phyloP scores from a whole-genome alignment of 1,284 basidiomycete genomes.

The Ceratobasidium sp. region DNA sequence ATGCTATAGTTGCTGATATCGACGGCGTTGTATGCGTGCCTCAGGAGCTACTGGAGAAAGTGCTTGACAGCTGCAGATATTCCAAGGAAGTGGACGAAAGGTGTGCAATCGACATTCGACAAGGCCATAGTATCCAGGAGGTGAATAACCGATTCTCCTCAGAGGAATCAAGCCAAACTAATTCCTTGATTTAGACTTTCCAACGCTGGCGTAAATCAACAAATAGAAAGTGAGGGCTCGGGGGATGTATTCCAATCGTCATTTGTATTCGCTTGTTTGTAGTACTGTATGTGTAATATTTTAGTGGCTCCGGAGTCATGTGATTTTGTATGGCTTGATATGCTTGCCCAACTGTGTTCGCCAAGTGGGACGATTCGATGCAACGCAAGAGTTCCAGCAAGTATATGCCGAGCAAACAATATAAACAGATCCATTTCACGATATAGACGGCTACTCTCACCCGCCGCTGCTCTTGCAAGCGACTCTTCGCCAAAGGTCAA shows the following conservation, averaged over 20 bases:
- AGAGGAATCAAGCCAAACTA: background rate
- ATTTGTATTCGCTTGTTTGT: constrained; percentile 21
- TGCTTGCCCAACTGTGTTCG: constrained; percentile 15
- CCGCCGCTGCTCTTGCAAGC: constrained; percentile 12
- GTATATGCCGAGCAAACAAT: background rate
- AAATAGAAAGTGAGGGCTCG: constrained; percentile 19
- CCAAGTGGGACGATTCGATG: background rate
- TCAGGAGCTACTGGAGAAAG: constrained; percentile 60
- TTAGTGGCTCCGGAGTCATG: constrained; percentile 29
- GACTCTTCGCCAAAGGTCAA: background rate
- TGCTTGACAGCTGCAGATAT: constrained; percentile 65
- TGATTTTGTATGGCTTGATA: background rate
- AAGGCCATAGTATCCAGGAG: constrained; percentile 34
- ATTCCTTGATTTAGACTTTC: constrained; percentile 26
- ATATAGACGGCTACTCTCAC: background rate
- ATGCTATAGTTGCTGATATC: constrained; percentile 84
- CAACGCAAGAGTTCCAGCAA: background rate
- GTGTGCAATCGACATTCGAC: constrained; percentile 75
- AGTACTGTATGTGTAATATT: background rate
- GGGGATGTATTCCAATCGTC: background rate
- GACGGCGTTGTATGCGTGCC: constrained; percentile 92
- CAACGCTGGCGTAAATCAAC: constrained; percentile 29
- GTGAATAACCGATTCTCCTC: background rate
- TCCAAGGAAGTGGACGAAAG: constrained; percentile 72
- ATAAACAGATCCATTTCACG: background rate